Base-by-base conservation (phyloP, 805 yeast genomes). In the Candida namnaoensis region DNA sequence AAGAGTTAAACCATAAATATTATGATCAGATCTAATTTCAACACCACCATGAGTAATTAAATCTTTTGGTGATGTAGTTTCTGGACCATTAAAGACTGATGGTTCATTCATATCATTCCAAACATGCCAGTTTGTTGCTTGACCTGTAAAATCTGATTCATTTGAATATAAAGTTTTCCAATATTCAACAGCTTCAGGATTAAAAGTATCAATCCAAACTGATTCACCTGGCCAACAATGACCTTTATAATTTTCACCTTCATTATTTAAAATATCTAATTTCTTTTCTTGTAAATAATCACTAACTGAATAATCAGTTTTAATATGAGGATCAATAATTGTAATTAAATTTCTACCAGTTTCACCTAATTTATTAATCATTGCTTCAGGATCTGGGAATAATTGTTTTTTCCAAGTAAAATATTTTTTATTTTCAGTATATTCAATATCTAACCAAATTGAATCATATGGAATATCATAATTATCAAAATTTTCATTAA, bases 31-130 rank as follows among this genome's bases (percentile, higher is more conserved):
- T 45, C 99, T 78, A 57, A 91, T 95, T 60, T 93, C 98, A 78
- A 81, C 80, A 14, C 78, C 74, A 4, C 88, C 95, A 55, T 66
- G 73, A 50, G 91, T 96, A 34, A 90, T 52, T 23, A 74, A 63
- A 60, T 88, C 95, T 51, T 83, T 83, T 32, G 95, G 95, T 19
- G 93, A 79, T 0, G 95, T 67, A 0, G 96, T 88, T 60, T 93
- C 99, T 1, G 98, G 95, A 2, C 98, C 99, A 50, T 82, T 77
- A 58, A 93, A 93, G 5, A 93, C 82, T 0, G 97, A 87, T 1
- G 98, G 97, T 63, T 93, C 99, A 62, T 85, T 87, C 99, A 93
- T 93, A 60, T 93, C 99, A 61, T 91, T 93, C 99, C 99, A 93
- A 15, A 93, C 65, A 53, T 82, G 82, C 38, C 88, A 60, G 54